Percentiles rank a stretch among this genome's conserved stretches.
phyloP scores from a whole-genome alignment of 2,329 filamentous ascomycete species.

The Echinosphaeria canescens region DNA sequence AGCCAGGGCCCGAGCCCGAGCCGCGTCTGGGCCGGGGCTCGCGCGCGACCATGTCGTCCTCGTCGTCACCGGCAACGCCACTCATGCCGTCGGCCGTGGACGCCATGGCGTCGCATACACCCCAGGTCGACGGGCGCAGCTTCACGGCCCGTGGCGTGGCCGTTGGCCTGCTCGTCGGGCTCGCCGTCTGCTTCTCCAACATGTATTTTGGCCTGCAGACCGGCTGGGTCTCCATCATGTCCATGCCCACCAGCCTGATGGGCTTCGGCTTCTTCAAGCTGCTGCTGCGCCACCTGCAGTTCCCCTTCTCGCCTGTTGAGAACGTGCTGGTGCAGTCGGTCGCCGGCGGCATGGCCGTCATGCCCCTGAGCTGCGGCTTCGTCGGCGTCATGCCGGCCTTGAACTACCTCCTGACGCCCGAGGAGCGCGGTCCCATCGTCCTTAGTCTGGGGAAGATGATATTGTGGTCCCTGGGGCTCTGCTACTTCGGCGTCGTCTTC shows the following conservation, averaged over 20 bases:
- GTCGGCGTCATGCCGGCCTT: conserved; percentile 87
- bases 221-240: conserved; percentile 52
- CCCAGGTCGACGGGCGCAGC: conserved; percentile 25
- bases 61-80: no score
- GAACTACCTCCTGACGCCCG: conserved; percentile 58
- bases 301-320: conserved; percentile 83
- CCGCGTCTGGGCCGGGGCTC: no score
- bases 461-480: conserved; percentile 79
- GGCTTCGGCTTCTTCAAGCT: conserved; percentile 87
- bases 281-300: conserved; percentile 46
- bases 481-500: conserved; percentile 94
- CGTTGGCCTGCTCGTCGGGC: conserved; percentile 65
- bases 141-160: conserved; percentile 69
- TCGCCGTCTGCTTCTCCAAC: conserved; percentile 88
- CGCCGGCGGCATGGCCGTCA: conserved; percentile 84
- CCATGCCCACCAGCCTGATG: conserved; percentile 86
- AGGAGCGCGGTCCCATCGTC: conserved; percentile 59
- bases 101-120: no score
- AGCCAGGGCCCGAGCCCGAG: no score
- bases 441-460: conserved; percentile 59
- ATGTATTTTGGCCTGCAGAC: conserved; percentile 93
- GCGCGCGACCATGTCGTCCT: no score
- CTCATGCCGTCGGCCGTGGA: no score
- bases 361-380: conserved; percentile 90
- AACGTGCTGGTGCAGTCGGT: conserved; percentile 96